Conservation (phyloP, 768 basidiomycete genomes). For the Polyporus arcularius region DNA sequence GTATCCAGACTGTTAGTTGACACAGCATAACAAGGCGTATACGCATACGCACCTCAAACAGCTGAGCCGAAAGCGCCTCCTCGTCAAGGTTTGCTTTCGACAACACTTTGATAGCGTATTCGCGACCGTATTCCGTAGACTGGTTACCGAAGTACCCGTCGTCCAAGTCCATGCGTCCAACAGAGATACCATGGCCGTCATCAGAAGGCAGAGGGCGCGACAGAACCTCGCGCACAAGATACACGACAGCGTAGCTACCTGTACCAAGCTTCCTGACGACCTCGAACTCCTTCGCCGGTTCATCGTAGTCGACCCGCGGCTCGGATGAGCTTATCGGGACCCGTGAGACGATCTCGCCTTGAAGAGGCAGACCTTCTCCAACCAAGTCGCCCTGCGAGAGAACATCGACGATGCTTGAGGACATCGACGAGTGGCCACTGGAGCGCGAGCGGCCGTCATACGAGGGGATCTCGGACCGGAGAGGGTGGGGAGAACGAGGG, state of each 20-base stretch:
- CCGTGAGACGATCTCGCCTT: constrained; percentile 64
- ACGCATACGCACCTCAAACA: constrained; percentile 71
- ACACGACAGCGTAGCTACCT: constrained; percentile 93
- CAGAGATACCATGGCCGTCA: constrained; percentile 49
- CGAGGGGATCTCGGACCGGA: constrained; percentile 19
- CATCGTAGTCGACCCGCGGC: constrained; percentile 35
- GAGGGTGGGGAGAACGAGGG: constrained; percentile 24
- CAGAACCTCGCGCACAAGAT: constrained; percentile 79
- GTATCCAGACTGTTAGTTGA: constrained; percentile 2
- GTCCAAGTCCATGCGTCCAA: constrained; percentile 34
- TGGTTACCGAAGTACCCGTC: constrained; percentile 26
- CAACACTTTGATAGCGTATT: constrained; percentile 95
- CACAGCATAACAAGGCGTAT: not conserved
- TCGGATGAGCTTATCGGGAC: constrained; percentile 48
- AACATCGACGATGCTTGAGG: constrained; percentile 57
- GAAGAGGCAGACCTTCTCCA: constrained; percentile 64
- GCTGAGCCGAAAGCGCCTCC: constrained; percentile 84
- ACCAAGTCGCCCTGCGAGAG: constrained; percentile 74
- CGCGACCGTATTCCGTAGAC: constrained; percentile 58
- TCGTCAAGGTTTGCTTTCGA: constrained; percentile 92
- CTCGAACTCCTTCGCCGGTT: constrained; percentile 70
- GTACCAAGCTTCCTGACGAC: constrained; percentile 86
- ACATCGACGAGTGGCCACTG: constrained; percentile 30
- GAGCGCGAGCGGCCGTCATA: constrained; percentile 18
- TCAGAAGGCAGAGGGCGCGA: constrained; percentile 37